phyloP scores from a whole-genome alignment of 2,329 filamentous ascomycete genomes.

The Penicillium sp. region DNA sequence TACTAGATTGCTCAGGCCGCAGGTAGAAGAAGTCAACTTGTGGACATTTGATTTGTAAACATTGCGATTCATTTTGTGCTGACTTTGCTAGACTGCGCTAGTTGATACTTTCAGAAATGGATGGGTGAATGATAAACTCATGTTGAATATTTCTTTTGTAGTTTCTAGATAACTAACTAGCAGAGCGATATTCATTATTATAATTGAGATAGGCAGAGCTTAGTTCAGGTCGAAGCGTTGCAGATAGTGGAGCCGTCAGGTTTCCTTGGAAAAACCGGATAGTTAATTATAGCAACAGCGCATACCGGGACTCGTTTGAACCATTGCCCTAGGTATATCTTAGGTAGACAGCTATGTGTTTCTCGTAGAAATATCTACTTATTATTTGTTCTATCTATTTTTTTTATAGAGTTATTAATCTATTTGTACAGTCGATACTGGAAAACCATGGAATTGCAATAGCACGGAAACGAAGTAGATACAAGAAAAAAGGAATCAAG shows the following conservation, averaged over 20 bases:
- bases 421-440: not conserved
- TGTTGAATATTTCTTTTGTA: no score
- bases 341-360: no score
- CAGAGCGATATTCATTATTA: no score
- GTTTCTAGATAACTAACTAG: no score
- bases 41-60: not conserved
- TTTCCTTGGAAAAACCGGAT: not conserved
- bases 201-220: no score
- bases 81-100: no score
- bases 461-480: not conserved
- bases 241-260: slow-evolving; percentile 1
- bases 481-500: not conserved
- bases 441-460: slow-evolving; percentile 11
- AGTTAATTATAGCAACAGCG: not conserved
- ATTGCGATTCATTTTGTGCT: not conserved
- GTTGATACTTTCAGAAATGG: no score
- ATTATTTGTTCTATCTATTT: not conserved
- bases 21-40: not conserved
- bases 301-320: not conserved
- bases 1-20: not conserved
- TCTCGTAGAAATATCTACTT: no score
- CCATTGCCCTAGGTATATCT: not conserved
- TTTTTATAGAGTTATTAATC: not conserved
- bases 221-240: not conserved
- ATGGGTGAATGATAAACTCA: no score